phyloP scores from a whole-genome alignment of 2,329 filamentous ascomycete species.

The Harringtonia lauricola region DNA sequence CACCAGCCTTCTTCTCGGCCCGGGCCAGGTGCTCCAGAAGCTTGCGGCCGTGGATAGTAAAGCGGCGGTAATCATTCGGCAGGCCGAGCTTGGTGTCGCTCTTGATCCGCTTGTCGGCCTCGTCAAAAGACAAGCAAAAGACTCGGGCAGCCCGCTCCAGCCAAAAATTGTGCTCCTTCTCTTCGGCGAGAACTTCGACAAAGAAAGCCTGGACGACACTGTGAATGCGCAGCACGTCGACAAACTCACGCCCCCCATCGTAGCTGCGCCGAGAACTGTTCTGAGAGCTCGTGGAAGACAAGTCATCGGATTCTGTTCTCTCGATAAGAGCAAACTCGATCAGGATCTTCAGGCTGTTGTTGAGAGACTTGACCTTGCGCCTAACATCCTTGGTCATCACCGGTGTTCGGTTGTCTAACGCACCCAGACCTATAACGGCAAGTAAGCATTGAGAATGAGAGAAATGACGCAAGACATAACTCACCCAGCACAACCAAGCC shows the following conservation, averaged over 20 bases:
- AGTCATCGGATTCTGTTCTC: constrained; percentile 32
- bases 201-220: constrained; percentile 43
- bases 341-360: constrained; percentile 36
- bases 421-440: constrained; percentile 25
- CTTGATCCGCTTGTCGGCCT: constrained; percentile 31
- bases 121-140: constrained; percentile 37
- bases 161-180: constrained; percentile 33
- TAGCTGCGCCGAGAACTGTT: constrained; percentile 23
- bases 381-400: constrained; percentile 31
- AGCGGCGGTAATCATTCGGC: constrained; percentile 41
- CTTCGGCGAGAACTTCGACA: constrained; percentile 30
- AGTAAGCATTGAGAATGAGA: neutral
- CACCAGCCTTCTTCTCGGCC: constrained; percentile 19
- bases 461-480: constrained; percentile 8
- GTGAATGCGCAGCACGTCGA: constrained; percentile 40
- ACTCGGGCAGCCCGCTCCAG: constrained; percentile 34
- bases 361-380: constrained; percentile 25
- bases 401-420: constrained; percentile 32
- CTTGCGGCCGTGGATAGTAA: constrained; percentile 37
- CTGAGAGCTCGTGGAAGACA: constrained; percentile 28
- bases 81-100: constrained; percentile 29
- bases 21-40: constrained; percentile 31
- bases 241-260: constrained; percentile 29
- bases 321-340: constrained; percentile 42
- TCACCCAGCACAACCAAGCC: constrained; percentile 50